Evolutionary conservation across 306 rosid genomes (phyloP), one percentile per base, ranked within the genome.

Genomic region (Quercus rubra): DNA sequence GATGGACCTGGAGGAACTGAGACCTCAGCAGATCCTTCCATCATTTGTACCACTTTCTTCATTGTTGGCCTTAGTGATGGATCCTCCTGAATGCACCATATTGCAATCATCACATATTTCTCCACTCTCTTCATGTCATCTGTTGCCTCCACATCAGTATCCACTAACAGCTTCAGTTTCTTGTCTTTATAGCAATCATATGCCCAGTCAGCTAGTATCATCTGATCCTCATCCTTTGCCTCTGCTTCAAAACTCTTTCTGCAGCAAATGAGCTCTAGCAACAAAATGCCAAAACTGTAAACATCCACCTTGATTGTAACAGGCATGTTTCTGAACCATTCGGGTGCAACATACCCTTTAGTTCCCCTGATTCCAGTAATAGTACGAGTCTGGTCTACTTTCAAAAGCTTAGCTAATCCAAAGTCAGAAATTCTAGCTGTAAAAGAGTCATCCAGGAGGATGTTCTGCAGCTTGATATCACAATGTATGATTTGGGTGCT

Each of bases 31-130:
- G 73, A 63, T 28, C 86, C 90, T 73, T 87, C 90, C 17, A 87
- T 83, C 87, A 87, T 81, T 5, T 67, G 85, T 3, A 74, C 17
- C 9, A 81, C 81, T 61, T 81, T 68, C 73, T 81, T 81, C 86
- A 87, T 87, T 35, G 80, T 58, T 1, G 86, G 86, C 58, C 90
- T 83, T 0, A 87, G 49, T 0, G 80, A 75, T 4, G 90, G 90
- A 55, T 87, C 81, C 67, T 79, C 86, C 33, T 84, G 86, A 18
- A 87, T 76, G 70, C 90, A 84, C 90, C 88, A 87, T 2, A 87
- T 6, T 17, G 86, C 90, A 13, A 79, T 54, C 86, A 69, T 84
- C 19, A 87, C 73, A 20, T 41, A 62, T 55, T 71, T 87, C 74
- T 81, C 78, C 15, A 84, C 43, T 55, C 6, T 69, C 55, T 63